Evolutionary conservation across 148 eudicot genomes (phyloP).

Genomic region (Diospyros kaki): DNA sequence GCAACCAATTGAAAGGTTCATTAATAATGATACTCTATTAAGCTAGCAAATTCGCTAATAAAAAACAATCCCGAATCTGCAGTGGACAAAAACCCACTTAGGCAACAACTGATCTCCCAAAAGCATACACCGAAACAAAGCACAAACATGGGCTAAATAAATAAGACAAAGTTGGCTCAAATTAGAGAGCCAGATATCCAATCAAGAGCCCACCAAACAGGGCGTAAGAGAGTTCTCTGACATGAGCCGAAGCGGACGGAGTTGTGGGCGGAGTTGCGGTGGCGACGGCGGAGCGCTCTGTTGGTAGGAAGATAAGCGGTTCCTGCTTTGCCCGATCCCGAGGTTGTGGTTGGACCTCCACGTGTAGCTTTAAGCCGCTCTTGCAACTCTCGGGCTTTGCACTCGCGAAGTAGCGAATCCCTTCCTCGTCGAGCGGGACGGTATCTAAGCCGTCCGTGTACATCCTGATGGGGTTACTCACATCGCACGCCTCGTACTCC

Average conservation of each 20-base stretch:
- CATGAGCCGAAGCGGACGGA: conserved; percentile 26
- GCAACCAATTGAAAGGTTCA: no score
- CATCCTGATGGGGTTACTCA: conserved; percentile 66
- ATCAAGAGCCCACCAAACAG: conserved; percentile 24
- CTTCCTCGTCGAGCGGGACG: conserved; percentile 48
- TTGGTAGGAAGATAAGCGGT: not conserved
- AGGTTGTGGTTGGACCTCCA: conserved; percentile 36
- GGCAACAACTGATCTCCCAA: no score
- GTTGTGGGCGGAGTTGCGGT: conserved; percentile 24
- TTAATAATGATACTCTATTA: no score
- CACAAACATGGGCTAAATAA: no score
- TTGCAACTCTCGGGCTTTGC: conserved; percentile 56
- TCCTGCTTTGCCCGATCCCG: not conserved
- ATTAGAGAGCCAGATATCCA: conserved; percentile 9
- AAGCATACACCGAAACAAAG: no score
- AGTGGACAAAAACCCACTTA: no score
- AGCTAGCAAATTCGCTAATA: no score
- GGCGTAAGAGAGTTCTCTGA: conserved; percentile 1
- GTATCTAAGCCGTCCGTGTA: conserved; percentile 52
- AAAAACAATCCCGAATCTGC: no score
- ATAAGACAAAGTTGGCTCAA: no score
- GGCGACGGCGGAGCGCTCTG: not conserved
- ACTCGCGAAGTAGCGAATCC: conserved; percentile 71
- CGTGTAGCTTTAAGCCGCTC: conserved; percentile 66
- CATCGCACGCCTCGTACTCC: conserved; percentile 61